Percentiles rank a stretch among this genome's conserved stretches.
Conservation (phyloP, 768 basidiomycete genomes). For the Hypholoma fasciculare region DNA sequence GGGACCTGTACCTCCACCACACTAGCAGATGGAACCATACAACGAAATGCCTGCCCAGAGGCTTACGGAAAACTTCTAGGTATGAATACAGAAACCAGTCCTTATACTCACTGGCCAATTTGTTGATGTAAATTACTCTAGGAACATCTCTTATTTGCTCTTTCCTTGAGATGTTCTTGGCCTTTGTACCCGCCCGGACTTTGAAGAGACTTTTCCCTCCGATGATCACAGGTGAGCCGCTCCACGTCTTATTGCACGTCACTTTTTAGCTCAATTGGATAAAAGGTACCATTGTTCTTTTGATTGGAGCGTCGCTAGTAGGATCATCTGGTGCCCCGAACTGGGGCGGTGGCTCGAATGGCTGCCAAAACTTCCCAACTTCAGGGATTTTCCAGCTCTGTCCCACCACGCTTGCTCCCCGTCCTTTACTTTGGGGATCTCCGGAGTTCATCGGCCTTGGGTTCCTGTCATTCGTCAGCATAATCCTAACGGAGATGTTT, state of each 20-base stretch:
- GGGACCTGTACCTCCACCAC: constrained; percentile 70
- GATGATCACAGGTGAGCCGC: constrained; percentile 61
- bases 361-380: constrained; percentile 56
- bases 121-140: constrained; percentile 18
- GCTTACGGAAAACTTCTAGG: constrained; percentile 79
- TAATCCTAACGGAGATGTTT: constrained; percentile 77
- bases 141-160: constrained; percentile 77
- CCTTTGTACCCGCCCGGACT: constrained; percentile 62
- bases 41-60: constrained; percentile 65
- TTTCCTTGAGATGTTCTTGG: constrained; percentile 72
- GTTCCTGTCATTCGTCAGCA: constrained; percentile 77
- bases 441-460: constrained; percentile 84
- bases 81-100: constrained; percentile 18
- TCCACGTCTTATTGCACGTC: not conserved
- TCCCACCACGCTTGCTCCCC: constrained; percentile 66
- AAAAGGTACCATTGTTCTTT: constrained; percentile 69
- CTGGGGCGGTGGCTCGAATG: constrained; percentile 83
- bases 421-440: constrained; percentile 59
- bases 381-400: constrained; percentile 70
- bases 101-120: not conserved
- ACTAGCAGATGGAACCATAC: constrained; percentile 55
- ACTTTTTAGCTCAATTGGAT: not conserved
- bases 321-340: constrained; percentile 71
- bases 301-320: constrained; percentile 78
- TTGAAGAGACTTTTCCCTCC: constrained; percentile 75